Percentiles rank a stretch among this genome's conserved stretches.
Evolutionary conservation across 495 filamentous ascomycete genomes (phyloP).

Genomic region (Copromyces sp.): DNA sequence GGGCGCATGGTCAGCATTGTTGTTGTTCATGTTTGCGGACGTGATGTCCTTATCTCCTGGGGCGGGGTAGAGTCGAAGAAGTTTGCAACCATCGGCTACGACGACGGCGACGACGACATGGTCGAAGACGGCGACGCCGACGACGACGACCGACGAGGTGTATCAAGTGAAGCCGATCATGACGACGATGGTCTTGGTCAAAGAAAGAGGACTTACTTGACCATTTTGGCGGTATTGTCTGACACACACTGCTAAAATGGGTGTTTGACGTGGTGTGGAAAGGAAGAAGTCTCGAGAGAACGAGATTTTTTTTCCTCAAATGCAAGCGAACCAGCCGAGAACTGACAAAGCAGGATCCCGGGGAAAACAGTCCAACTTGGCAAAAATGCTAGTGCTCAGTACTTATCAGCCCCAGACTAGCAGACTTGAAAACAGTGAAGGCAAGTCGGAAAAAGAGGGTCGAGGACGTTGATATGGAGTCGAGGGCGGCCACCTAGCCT

Average conservation of each 20-base stretch:
- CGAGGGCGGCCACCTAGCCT: conserved; percentile 15
- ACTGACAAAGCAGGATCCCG: conserved; percentile 15
- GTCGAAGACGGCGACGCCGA: conserved; percentile 4
- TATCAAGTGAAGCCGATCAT: not conserved
- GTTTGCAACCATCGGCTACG: conserved; percentile 1
- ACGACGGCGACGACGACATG: conserved; percentile 16
- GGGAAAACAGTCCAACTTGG: conserved; percentile 11
- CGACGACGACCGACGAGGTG: not conserved
- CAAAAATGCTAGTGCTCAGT: conserved; percentile 11
- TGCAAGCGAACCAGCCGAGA: conserved; percentile 5
- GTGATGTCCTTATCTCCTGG: conserved; percentile 33
- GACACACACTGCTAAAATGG: conserved; percentile 21
- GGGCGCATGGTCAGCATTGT: conserved; percentile 20
- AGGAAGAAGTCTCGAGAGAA: conserved; percentile 16
- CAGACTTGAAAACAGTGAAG: conserved; percentile 8
- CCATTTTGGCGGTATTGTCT: conserved; percentile 84
- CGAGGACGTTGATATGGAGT: not conserved
- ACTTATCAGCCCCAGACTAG: conserved; percentile 23
- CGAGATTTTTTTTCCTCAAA: conserved; percentile 19
- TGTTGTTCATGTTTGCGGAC: conserved; percentile 3
- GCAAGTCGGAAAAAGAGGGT: conserved; percentile 4
- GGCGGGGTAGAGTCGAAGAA: conserved; percentile 23
- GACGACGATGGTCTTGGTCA: not conserved
- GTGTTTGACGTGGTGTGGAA: conserved; percentile 11
- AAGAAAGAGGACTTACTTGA: conserved; percentile 71